Percentiles rank a stretch among this genome's conserved stretches.
Evolutionary conservation across 208 protist species (phyloP).

Genomic region (Angomonas desouzai): DNA sequence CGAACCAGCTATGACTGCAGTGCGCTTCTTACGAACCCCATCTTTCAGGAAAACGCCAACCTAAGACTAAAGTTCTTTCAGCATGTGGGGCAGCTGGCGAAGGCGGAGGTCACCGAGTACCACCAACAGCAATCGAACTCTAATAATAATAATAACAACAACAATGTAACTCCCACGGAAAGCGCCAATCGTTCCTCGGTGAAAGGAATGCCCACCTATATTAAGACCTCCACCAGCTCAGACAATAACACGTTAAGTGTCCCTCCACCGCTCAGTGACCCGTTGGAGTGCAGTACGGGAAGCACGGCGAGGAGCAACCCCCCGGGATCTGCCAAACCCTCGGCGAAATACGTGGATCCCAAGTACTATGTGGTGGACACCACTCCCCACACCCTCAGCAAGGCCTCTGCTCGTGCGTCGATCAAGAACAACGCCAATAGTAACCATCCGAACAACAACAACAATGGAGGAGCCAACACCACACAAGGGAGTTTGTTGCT

Average conservation of each 20-base stretch:
- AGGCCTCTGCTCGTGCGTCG: background rate
- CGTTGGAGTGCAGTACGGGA: background rate
- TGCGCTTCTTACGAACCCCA: background rate
- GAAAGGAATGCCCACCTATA: background rate
- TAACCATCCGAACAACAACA: slow-evolving; percentile 18
- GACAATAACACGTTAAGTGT: background rate
- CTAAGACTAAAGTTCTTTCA: background rate
- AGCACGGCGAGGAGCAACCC: background rate
- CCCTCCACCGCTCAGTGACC: background rate
- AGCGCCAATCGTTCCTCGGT: background rate
- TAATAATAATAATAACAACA: background rate
- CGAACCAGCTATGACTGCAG: slow-evolving; percentile 8
- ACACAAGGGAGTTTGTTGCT: background rate
- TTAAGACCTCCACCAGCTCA: background rate
- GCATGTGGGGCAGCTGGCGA: background rate
- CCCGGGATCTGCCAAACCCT: background rate
- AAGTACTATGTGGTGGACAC: background rate
- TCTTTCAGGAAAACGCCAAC: background rate
- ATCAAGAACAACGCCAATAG: background rate
- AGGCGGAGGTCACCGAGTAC: background rate
- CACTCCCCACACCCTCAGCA: background rate
- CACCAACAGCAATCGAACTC: background rate
- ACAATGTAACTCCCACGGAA: background rate
- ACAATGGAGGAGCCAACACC: slow-evolving; percentile 23
- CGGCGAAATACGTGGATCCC: slow-evolving; percentile 1